Conservation (phyloP, 345 rosid genomes). For the Erucastrum elatum region DNA sequence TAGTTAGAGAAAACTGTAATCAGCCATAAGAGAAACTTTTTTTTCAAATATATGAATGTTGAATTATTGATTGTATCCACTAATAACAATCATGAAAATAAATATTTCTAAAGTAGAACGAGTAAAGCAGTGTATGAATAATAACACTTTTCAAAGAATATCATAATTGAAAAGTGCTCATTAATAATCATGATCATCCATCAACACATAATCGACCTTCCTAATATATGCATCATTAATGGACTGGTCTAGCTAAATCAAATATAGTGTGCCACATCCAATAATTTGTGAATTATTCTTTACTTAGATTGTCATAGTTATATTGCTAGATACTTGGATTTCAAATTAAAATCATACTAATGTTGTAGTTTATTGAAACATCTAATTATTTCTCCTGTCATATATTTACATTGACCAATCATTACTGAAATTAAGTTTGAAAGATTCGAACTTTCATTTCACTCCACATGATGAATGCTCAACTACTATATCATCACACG, state of each 20-base stretch:
- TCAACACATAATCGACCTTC: not conserved
- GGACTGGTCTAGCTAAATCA: not conserved
- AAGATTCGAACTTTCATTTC: not conserved
- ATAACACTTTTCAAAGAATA: conserved; percentile 29
- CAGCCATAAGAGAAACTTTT: not conserved
- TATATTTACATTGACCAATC: not conserved
- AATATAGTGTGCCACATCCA: conserved; percentile 2
- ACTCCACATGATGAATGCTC: not conserved
- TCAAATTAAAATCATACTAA: not conserved
- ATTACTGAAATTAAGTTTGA: not conserved
- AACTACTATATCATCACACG: not conserved
- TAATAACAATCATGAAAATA: conserved; percentile 2
- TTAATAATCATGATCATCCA: conserved; percentile 32
- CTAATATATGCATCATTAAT: conserved; percentile 21
- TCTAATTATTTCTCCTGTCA: not conserved
- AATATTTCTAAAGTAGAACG: conserved; percentile 8
- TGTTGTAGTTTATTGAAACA: not conserved
- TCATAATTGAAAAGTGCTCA: conserved; percentile 21
- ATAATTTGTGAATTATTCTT: conserved; percentile 21
- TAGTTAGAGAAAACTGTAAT: not conserved
- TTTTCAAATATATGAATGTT: conserved; percentile 2
- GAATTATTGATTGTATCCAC: conserved; percentile 30
- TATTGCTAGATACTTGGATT: not conserved
- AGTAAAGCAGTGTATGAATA: conserved; percentile 15
- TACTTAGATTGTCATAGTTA: not conserved